These are phyloP conservation scores for Aphanomyces invadans DNA, from an alignment of 352 stramenopile genomes.

Conservation along the genomic window DNA sequence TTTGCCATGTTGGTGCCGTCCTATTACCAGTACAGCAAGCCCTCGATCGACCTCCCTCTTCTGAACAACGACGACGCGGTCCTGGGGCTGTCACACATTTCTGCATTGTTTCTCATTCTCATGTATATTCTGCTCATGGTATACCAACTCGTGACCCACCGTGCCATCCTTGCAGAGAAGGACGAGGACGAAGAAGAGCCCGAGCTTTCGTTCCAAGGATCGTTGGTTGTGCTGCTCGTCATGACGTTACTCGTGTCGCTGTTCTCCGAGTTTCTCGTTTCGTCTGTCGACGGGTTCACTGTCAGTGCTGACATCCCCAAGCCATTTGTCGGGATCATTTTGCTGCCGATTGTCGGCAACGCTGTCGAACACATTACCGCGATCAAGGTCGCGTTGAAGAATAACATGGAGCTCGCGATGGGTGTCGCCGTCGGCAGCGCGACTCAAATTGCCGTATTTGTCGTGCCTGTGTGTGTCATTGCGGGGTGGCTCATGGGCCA, in stretches of 20 bases:
- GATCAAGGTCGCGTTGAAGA: conserved; percentile 93
- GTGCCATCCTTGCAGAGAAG: conserved; percentile 82
- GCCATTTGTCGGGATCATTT: conserved; percentile 90
- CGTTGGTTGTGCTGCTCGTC: conserved; percentile 64
- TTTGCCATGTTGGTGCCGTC: conserved; percentile 92
- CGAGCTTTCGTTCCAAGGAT: conserved; percentile 67
- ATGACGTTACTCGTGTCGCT: conserved; percentile 87
- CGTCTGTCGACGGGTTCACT: conserved; percentile 72
- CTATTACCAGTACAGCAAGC: conserved; percentile 76
- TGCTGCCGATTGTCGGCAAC: conserved; percentile 96
- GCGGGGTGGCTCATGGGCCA: conserved; percentile 89
- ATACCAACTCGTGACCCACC: conserved; percentile 94
- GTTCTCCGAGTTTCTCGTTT: conserved; percentile 92
- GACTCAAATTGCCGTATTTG: conserved; percentile 96
- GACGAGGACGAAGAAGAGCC: conserved; percentile 60
- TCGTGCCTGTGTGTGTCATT: conserved; percentile 92
- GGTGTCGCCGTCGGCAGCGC: conserved; percentile 93
- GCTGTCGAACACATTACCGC: conserved; percentile 96
- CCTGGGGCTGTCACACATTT: conserved; percentile 66
- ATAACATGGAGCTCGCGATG: conserved; percentile 98
- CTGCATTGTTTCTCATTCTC: conserved; percentile 75
- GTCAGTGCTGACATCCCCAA: conserved; percentile 58
- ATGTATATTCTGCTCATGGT: conserved; percentile 93
- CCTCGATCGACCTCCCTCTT: conserved; percentile 36
- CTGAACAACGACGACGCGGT: conserved; percentile 49